These are phyloP conservation scores for Suillus hirtellus DNA, from an alignment of 768 basidiomycete species.

Conservation along the genomic window DNA sequence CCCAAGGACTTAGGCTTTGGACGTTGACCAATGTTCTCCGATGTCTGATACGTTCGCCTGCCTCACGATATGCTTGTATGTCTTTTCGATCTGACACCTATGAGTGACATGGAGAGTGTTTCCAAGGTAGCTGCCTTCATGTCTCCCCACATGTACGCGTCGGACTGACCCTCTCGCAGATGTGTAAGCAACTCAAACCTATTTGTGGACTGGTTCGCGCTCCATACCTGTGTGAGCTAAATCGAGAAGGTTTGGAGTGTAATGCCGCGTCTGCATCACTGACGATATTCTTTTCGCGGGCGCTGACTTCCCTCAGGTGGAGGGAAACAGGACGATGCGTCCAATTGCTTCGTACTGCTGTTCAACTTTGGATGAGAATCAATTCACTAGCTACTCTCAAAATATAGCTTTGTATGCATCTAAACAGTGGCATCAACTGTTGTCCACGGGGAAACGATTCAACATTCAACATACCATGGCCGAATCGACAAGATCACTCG, in stretches of 20 bases:
- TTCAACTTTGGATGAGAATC: not conserved
- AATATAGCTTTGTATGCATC: slow-evolving; percentile 1
- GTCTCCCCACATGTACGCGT: not conserved
- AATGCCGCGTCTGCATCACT: not conserved
- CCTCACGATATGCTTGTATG: not conserved
- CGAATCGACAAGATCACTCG: not conserved
- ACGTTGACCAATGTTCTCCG: not conserved
- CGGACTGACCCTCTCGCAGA: not conserved
- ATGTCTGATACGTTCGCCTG: not conserved
- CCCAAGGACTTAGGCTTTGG: not conserved
- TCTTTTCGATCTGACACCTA: not conserved
- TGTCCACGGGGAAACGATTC: not conserved
- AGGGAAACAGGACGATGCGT: not conserved
- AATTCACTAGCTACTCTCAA: not conserved
- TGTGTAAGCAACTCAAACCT: not conserved
- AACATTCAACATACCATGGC: not conserved
- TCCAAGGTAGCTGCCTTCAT: not conserved
- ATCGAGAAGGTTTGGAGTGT: not conserved
- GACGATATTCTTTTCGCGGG: not conserved
- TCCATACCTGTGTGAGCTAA: not conserved
- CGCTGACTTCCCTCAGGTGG: not conserved
- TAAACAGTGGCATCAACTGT: not conserved
- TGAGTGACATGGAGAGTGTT: not conserved
- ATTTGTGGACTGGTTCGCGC: not conserved
- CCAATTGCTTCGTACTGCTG: not conserved